Percentiles rank a stretch among this genome's conserved stretches.
These are phyloP conservation scores for Halenospora varia DNA, from an alignment of 495 filamentous ascomycete species.

Conservation along the genomic window DNA sequence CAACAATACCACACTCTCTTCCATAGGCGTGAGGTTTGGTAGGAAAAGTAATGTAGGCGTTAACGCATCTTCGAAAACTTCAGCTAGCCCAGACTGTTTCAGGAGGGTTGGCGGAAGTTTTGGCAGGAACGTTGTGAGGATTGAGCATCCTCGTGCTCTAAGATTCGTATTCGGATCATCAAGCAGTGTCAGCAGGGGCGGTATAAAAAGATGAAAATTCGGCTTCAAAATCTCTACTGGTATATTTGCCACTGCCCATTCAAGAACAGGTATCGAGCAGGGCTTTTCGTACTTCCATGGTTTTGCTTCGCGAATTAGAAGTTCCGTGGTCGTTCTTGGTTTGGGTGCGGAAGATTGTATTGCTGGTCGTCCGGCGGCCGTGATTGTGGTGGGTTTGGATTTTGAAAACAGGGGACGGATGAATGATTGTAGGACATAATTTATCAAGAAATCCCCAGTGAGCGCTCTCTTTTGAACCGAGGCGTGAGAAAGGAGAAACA, in stretches of 20 bases:
- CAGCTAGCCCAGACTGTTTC: conserved; percentile 64
- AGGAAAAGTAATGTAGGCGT: conserved; percentile 69
- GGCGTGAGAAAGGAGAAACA: conserved; percentile 37
- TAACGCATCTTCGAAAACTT: conserved; percentile 76
- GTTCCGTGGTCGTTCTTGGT: conserved; percentile 37
- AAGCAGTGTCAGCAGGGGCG: conserved; percentile 72
- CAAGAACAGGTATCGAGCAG: conserved; percentile 58
- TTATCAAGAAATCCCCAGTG: conserved; percentile 40
- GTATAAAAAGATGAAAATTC: conserved; percentile 79
- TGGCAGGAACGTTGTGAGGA: conserved; percentile 58
- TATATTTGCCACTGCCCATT: conserved; percentile 56
- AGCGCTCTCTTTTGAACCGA: conserved; percentile 23
- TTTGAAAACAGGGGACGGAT: conserved; percentile 71
- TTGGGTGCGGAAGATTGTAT: conserved; percentile 37
- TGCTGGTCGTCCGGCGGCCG: conserved; percentile 56
- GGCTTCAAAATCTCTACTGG: conserved; percentile 34
- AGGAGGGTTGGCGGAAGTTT: conserved; percentile 56
- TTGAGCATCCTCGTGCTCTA: conserved; percentile 55
- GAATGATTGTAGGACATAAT: conserved; percentile 46
- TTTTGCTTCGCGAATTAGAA: conserved; percentile 47
- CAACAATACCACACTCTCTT: conserved; percentile 64
- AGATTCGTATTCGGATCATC: conserved; percentile 60
- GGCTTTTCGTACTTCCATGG: conserved; percentile 70
- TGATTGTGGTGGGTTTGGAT: conserved; percentile 59
- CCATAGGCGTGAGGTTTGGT: conserved; percentile 72